Base-by-base conservation (phyloP, 352 stramenopile species). In the Elongisporangium prolatum region DNA sequence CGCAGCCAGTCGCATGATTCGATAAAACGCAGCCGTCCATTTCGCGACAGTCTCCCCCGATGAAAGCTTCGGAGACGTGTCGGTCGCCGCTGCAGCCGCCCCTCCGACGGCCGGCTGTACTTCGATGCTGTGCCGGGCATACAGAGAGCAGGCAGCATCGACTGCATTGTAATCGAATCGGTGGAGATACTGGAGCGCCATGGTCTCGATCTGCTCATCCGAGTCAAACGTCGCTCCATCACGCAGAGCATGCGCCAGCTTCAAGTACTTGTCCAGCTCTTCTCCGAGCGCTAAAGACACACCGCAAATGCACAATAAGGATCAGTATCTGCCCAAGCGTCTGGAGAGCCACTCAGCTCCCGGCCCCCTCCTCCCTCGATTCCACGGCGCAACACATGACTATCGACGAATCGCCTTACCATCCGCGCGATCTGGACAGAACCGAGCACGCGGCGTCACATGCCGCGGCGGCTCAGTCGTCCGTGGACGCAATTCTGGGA, bases 221-320 rank as follows among this genome's bases (percentile, higher is more conserved):
- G 81, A 87, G 56, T 93, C 86, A 63, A 92, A 91, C 51, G 82
- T 92, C 20, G 80, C 75, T 25, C 84, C 84, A 58, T 91, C 80
- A n/a, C 83, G 68, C 44, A 96, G 57, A 20, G 83, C 82, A 17
- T 75, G 62, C 54, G 83, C 86, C 50, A 96, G 67, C 66, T 85
- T 82, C 52, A 96, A 52, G 60, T 94, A 96, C 52, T 88, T 88
- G 48, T 91, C 80, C 28, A 96, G 61, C 48, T 92, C 81, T 6
- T 48, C 52, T 1, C 81, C 83, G 16, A 92, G 59, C 11, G 65
- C 79, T 89, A 51, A 28, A 21, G 16, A 59, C 16, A 50, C n/a
- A 21, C 52, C 28, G 9, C 37, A 69, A 11, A 47, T 47, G 48
- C 60, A 64, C 48, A 51, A 11, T n/a, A 13, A 9, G 8, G 28